Base-by-base conservation (phyloP, 208 protist species). In the Herpetomonas samuelpessoai region DNA sequence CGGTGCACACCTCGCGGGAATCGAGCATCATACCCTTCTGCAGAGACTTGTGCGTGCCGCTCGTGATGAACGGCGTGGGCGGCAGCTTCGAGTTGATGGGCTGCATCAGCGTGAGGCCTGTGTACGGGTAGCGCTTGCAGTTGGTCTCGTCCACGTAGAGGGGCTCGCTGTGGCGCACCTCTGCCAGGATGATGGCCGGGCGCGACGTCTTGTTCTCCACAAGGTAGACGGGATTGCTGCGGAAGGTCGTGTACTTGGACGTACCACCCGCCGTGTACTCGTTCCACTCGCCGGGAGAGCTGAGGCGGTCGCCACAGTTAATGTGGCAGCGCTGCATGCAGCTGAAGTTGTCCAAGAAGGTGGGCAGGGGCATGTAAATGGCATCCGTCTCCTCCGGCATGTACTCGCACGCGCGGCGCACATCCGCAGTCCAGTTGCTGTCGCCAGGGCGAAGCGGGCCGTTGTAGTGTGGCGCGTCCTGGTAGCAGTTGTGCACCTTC, bases 1-100 rank as follows among this genome's bases (percentile, higher is more conserved):
- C 73, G 18, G 76, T 65, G 48, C 83, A 93, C 45, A 93, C 79
- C 57, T 88, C 78, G 44, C 83, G 71, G n/a, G 83, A 74, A 60
- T 93, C 81, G 25, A 91, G 70, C 77, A 89, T 78, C 74, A 93
- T 80, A 24, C 81, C 83, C 73, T 89, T 93, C 57, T 89, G 81
- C 39, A 93, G 54, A 45, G 86, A 85, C 57, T 71, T 64, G 72
- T 91, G 83, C 41, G 87, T 91, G 39, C 57, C 69, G 56, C 71
- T 79, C 35, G 87, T 87, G 61, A 93, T 79, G 25, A 93, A 72
- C 21, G 83, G 80, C 31, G 74, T 89, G 28, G 74, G 64, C 35
- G 81, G 81, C 63, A 86, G 70, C 68, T 83, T 81, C 25, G 79
- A 46, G 49, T 78, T 77, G 1, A 62, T 70, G 24, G 88, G 66